phyloP scores from a whole-genome alignment of 2,329 filamentous ascomycete species.

The Aspergillus fructus region DNA sequence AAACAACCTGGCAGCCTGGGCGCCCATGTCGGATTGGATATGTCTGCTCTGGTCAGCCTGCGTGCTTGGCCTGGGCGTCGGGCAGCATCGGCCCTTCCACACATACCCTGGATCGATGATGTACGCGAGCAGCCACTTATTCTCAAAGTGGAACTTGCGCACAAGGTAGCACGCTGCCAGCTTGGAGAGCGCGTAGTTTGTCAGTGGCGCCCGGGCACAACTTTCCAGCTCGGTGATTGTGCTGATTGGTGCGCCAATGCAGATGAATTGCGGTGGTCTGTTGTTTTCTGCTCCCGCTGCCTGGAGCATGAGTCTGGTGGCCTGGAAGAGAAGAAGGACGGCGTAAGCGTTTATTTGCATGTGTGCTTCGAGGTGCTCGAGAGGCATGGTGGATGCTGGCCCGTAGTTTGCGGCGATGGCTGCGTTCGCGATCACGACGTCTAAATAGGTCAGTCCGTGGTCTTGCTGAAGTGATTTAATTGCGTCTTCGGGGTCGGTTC shows the following conservation, averaged over 20 bases:
- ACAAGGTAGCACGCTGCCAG: neutral
- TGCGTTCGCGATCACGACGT: constrained; percentile 2
- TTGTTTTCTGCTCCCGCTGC: neutral
- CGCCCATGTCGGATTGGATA: constrained; percentile 4
- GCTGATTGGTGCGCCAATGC: neutral
- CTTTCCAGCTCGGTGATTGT: constrained; percentile 4
- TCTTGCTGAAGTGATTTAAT: neutral
- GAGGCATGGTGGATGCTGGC: neutral
- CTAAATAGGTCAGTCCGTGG: neutral
- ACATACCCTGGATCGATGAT: neutral
- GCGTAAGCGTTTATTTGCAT: neutral
- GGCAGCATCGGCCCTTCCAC: neutral
- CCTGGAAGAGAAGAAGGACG: neutral
- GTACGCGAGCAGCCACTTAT: neutral
- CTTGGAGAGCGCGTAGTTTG: neutral
- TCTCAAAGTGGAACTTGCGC: constrained; percentile 6
- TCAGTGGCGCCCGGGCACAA: neutral
- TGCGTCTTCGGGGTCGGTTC: neutral
- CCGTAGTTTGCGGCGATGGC: constrained; percentile 1
- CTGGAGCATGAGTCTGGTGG: neutral
- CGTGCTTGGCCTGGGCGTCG: neutral
- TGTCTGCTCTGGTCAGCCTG: neutral
- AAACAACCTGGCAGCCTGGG: neutral
- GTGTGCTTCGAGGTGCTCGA: neutral
- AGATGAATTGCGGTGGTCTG: neutral